These are phyloP conservation scores for Pholiota conissans DNA, from an alignment of 768 basidiomycete species.

Conservation along the genomic window DNA sequence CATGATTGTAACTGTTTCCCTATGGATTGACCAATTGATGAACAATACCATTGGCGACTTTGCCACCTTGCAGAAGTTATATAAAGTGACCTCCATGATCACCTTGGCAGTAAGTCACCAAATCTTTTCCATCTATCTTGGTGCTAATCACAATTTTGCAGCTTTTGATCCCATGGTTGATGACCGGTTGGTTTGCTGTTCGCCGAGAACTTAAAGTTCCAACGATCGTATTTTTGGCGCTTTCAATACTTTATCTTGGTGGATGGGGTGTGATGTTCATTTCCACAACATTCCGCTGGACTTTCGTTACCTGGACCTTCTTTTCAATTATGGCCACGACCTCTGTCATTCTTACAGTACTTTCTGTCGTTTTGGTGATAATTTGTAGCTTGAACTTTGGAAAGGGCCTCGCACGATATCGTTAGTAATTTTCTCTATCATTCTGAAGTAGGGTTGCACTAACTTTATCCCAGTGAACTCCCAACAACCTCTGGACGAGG, in stretches of 20 bases:
- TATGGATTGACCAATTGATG: conserved; percentile 79
- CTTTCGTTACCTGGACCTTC: conserved; percentile 72
- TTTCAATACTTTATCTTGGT: conserved; percentile 61
- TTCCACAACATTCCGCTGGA: conserved; percentile 74
- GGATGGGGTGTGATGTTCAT: conserved; percentile 77
- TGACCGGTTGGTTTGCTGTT: conserved; percentile 72
- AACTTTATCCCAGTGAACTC: conserved; percentile 45
- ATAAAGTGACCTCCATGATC: conserved; percentile 54
- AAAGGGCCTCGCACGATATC: conserved; percentile 66
- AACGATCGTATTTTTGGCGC: conserved; percentile 62
- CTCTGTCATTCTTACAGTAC: conserved; percentile 56
- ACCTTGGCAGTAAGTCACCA: conserved; percentile 56
- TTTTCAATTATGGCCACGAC: conserved; percentile 62
- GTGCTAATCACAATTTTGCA: conserved; percentile 20
- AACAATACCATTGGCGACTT: conserved; percentile 63
- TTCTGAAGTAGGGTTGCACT: conserved; percentile 3
- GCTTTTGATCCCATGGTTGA: conserved; percentile 72
- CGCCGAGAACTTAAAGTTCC: conserved; percentile 61
- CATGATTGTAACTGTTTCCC: conserved; percentile 62
- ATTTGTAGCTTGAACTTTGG: conserved; percentile 76
- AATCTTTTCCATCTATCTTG: neutral
- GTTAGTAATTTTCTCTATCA: conserved; percentile 40
- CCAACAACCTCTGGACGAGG: conserved; percentile 43
- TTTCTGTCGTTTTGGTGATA: conserved; percentile 60
- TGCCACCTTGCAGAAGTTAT: conserved; percentile 43